Evolutionary conservation across 73 alveolate species (phyloP), one percentile per base, ranked within the genome.

Genomic region (Tetrahymena borealis): DNA sequence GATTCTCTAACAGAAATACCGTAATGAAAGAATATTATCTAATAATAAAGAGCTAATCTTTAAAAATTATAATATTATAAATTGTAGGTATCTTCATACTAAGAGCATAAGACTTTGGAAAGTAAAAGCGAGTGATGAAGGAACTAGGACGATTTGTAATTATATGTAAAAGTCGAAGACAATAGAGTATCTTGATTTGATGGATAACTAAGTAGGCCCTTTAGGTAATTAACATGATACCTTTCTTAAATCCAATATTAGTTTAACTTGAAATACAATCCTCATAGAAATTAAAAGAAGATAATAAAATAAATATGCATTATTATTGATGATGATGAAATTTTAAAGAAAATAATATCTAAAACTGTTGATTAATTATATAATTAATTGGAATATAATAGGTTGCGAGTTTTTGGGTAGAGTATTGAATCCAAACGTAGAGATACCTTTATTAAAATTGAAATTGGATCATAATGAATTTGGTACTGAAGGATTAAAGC

Each of bases 91-190:
- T 79, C 42, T 79, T 38, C 93, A 93, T 41, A 15, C 91, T 18
- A 85, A 93, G 78, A 18, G 91, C 24, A 40, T 93, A 39, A 79
- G 95, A 40, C 78, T 93, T 10, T 93, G 95, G 95, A 93, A 92
- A 36, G 95, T 93, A 24, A 92, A 92, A 32, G 90, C 93, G 37
- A n/a, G 78, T 38, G 95, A 92, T 92, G 95, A 92, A 79, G 95
- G 95, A 37, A 91, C 90, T 39, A 78, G 95, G 37, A 79, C 95
- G 18, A 92, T 92, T 78, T 92, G 95, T 36, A 79, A 79, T 78
- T 92, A 92, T 39, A 92, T 92, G 33, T 92, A 92, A 18, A 92
- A 92, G 39, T 41, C 90, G 13, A 43, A 79, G 78, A 39, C 90
- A 35, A 41, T 92, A 11, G 95, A 92, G 36, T 91, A 79, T 20